Conservation (phyloP, 192 early-diverging fungal species). For the Podochytrium sp. region DNA sequence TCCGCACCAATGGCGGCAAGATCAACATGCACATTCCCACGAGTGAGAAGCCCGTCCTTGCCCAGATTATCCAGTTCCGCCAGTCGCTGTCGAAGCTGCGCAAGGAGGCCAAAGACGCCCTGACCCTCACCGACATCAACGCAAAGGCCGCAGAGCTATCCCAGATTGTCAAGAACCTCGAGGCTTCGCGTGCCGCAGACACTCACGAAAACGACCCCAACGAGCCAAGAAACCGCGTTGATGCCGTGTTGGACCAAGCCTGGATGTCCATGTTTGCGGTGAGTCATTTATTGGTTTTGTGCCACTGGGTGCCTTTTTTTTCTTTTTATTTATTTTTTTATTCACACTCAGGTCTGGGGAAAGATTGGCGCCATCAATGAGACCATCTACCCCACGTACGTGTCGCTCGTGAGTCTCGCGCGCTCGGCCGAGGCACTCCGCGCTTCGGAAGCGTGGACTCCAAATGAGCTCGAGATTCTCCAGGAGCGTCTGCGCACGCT, state of each 20-base stretch:
- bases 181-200: not conserved
- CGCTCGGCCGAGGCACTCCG: constrained; percentile 31
- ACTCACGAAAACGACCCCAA: constrained; percentile 5
- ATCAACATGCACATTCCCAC: constrained; percentile 4
- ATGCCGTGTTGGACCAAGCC: constrained; percentile 32
- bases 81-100: constrained; percentile 16
- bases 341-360: constrained; percentile 8
- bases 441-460: constrained; percentile 18
- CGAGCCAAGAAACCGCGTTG: constrained; percentile 24
- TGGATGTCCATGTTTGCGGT: constrained; percentile 38
- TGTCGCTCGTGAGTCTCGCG: constrained; percentile 26
- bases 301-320: too few species aligned
- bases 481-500: constrained; percentile 19
- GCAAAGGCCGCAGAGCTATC: constrained; percentile 27
- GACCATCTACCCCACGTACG: constrained; percentile 34
- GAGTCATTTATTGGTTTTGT: too few species aligned
- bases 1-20: not conserved
- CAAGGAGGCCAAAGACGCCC: constrained; percentile 18
- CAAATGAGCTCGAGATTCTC: constrained; percentile 20
- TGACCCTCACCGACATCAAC: constrained; percentile 32
- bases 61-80: constrained; percentile 27
- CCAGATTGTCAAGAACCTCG: constrained; percentile 16
- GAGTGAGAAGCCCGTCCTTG: constrained; percentile 32
- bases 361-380: constrained; percentile 8
- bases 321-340: too few species aligned